Base-by-base conservation (phyloP, 1,139 yeast genomes). In the Debaryomycetaceae sp. region DNA sequence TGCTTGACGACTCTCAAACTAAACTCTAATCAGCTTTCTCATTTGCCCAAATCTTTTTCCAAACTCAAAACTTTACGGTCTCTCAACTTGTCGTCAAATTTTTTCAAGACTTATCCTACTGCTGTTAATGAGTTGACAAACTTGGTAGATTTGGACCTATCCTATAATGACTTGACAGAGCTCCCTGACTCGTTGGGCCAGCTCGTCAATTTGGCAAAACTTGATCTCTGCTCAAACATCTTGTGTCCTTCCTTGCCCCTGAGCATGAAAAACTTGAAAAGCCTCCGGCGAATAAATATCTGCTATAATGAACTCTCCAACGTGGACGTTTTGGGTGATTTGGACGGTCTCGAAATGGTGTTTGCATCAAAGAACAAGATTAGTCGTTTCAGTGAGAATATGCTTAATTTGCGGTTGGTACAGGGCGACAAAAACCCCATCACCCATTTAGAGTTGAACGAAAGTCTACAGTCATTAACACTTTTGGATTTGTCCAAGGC, bases 401-500 rank as follows among this genome's bases (percentile, higher is more conserved):
- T 80, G 47, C 69, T 69, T 23, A 68, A 67, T 29, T 58, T 83
- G 38, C 67, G 80, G 39, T 51, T 63, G 16, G 48, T 65, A 27
- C 64, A 62, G 34, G 58, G 63, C 30, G 82, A 77, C 47, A 68
- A 79, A 45, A 73, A 73, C 35, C 95, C 96, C 8, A 72, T 86
- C 28, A 83, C 95, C 2, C 77, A 78, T 39, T 67, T 82, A 37
- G 70, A 70, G 24, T 75, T 80, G 40, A 71, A 73, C 16, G 58
- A 62, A 27, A 61, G 68, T 25, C 66, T 80, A 44, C 62, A 65
- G 13, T 69, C 72, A 36, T 62, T 87, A 44, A 78, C 90, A 2
- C 74, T 79, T 15, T 60, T 87, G 32, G 86, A 85, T 37, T 58
- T 87, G 28, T 74, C 83, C 7, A 81, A 80, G 44, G 95, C 95